A percentile compares a stretch with the other conserved stretches of the same genome.
Conservation (phyloP, 1,284 basidiomycete species). For the Tylopilus sp. region DNA sequence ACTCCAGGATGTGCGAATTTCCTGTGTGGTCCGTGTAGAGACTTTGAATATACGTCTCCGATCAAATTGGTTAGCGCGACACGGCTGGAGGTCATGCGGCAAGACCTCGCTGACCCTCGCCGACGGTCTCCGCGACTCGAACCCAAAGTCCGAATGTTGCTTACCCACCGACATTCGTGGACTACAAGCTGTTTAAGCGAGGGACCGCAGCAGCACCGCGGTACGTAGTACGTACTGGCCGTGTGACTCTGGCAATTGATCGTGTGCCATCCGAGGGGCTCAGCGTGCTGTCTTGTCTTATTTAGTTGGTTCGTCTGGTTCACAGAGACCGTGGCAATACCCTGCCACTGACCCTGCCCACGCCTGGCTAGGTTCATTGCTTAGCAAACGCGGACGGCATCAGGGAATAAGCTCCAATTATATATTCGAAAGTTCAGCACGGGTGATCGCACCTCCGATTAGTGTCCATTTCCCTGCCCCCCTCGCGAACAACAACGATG, state of each 20-base stretch:
- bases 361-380: conserved; percentile 6
- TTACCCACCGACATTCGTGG: too few relatives aligned
- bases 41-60: too few relatives aligned
- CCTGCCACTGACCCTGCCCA: not conserved
- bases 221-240: not conserved
- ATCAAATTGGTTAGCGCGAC: too few relatives aligned
- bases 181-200: conserved; percentile 4
- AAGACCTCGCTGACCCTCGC: too few relatives aligned
- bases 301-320: not conserved
- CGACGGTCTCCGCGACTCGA: too few relatives aligned
- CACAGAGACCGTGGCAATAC: conserved; percentile 1
- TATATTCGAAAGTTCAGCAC: not conserved
- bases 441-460: not conserved
- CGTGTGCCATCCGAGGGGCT: not conserved
- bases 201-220: not conserved
- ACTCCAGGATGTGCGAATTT: too few relatives aligned
- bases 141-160: too few relatives aligned
- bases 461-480: not conserved
- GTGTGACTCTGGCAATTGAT: not conserved
- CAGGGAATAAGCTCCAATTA: not conserved
- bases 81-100: too few relatives aligned
- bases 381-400: conserved; percentile 8
- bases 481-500: not conserved
- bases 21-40: too few relatives aligned
- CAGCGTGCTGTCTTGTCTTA: conserved; percentile 1